Base-by-base conservation (phyloP, 1,284 basidiomycete species). In the Apiotrichum porosum region DNA sequence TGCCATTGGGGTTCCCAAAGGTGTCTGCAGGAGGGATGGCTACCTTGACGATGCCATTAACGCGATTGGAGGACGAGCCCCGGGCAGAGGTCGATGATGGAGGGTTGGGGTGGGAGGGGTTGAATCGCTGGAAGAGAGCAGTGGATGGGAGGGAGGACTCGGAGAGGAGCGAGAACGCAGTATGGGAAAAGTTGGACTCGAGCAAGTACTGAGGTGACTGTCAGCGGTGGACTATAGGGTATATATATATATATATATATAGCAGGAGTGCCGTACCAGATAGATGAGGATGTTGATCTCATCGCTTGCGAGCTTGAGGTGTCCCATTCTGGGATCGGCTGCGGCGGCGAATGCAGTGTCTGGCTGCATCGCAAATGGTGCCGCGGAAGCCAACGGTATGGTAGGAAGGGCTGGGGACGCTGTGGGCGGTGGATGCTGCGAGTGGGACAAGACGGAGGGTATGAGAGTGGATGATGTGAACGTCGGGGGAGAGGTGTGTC, bases 281-380 rank as follows among this genome's bases (percentile, higher is more conserved):
- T 72, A 71, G 22, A 72, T 64, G 24, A 72, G 49, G 23, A 68
- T 66, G 51, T 72, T 72, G 37, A 72, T 64, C 56, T 71, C 71
- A 6, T 66, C 63, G 46, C 64, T 66, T 9, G 56, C 62, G 24
- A 69, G 35, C 36, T 64, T 58, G 23, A 66, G 49, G 2, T 46
- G 51, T 50, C 41, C 41, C 41, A 42, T 23, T 9, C 42, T 47
- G 52, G 50, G 23, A 15, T 22, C 37, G 6, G n/a, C 37, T n/a
- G 8, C 37, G n/a, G 34, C 37, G 15, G 37, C 19, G 14, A 22
- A n/a, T 15, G 37, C 19, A n/a, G 19, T 4, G 9, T 43, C 42
- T 23, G 42, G 42, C 34, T 22, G 35, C 34, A 37, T 42, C 41
- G 31, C 41, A 10, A 12, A 9, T 19, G 9, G 14, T 17, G 42